These are phyloP conservation scores for Sclerotiophoma versabilis DNA, from an alignment of 2,329 filamentous ascomycete genomes.

Conservation along the genomic window DNA sequence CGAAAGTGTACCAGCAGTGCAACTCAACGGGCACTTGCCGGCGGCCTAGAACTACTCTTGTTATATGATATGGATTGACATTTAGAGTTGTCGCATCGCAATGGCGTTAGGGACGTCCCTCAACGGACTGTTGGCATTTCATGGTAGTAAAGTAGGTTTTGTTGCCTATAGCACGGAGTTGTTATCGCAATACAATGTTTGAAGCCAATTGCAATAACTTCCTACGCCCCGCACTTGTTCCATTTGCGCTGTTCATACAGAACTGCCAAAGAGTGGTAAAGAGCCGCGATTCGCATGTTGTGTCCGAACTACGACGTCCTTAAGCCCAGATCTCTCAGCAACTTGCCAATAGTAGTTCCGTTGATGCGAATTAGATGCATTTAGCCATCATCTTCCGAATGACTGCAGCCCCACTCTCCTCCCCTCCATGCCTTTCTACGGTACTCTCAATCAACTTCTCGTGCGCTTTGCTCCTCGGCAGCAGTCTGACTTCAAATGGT, in stretches of 20 bases:
- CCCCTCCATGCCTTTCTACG: conserved; percentile 44
- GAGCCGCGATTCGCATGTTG: too few species aligned
- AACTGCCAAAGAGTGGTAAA: too few species aligned
- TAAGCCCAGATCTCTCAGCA: neutral
- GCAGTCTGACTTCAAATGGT: conserved; percentile 42
- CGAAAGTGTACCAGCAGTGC: conserved; percentile 4
- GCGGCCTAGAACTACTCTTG: neutral
- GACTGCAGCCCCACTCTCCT: conserved; percentile 44
- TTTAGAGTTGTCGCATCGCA: neutral
- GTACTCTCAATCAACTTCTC: conserved; percentile 40
- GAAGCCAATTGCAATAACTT: neutral
- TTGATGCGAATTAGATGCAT: neutral
- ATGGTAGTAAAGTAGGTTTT: neutral
- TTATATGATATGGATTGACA: neutral
- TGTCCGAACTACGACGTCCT: neutral
- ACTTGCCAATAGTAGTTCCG: too few species aligned
- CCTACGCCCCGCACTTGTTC: too few species aligned
- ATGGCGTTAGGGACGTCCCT: neutral
- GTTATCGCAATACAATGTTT: too few species aligned
- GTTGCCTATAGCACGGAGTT: neutral
- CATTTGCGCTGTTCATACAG: neutral
- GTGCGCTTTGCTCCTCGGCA: conserved; percentile 42
- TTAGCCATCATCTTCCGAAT: conserved; percentile 10
- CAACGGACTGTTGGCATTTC: conserved; percentile 4
- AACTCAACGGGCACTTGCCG: conserved; percentile 1